phyloP scores from a whole-genome alignment of 2,329 filamentous ascomycete species.

The Trichoderma atrobrunneum region DNA sequence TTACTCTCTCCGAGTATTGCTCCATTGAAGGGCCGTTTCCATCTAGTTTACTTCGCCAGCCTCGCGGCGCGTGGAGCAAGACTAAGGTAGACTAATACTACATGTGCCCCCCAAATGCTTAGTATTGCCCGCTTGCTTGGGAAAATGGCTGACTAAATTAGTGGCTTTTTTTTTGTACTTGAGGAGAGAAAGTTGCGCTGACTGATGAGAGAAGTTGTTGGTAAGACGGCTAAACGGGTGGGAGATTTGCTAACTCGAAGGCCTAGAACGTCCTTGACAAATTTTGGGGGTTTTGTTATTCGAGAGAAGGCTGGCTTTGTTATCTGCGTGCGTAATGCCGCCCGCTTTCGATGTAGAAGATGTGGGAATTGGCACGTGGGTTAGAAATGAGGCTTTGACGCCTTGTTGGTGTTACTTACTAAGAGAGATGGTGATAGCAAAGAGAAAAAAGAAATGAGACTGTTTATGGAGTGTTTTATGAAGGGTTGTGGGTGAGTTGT shows the following conservation, averaged over 20 bases:
- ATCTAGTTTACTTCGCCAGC: not conserved
- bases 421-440: not conserved
- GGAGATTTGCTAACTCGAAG: not conserved
- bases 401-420: not conserved
- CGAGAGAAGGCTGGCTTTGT: not conserved
- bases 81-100: not conserved
- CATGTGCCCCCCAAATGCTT: not conserved
- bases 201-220: not conserved
- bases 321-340: not conserved
- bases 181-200: not conserved
- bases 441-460: not conserved
- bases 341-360: accelerated
- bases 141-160: not conserved
- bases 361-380: not conserved
- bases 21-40: not conserved
- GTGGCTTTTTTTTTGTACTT: not conserved
- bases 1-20: not conserved
- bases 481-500: not conserved
- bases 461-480: not conserved
- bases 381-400: not conserved
- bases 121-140: not conserved
- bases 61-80: not conserved
- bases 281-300: not conserved
- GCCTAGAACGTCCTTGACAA: not conserved
- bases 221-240: not conserved